Conservation (phyloP, 306 rosid genomes). For the Hylodesmum podocarpum region DNA sequence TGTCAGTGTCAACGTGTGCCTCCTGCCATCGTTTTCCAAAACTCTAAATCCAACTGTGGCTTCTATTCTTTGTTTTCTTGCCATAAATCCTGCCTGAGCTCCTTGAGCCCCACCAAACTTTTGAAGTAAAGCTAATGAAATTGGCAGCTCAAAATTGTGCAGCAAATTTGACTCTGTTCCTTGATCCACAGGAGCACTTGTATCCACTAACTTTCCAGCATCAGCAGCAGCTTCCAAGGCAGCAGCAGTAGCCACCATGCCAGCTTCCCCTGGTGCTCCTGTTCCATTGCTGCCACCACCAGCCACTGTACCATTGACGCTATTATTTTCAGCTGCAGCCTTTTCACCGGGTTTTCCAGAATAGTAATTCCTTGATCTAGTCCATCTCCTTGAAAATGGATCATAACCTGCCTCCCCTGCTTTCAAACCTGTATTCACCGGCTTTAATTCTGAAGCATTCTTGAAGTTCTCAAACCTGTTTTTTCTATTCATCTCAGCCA, state of each 20-base stretch:
- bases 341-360: constrained; percentile 62
- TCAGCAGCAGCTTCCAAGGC: constrained; percentile 84
- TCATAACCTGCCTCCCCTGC: constrained; percentile 94
- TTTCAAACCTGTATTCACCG: constrained; percentile 53
- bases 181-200: constrained; percentile 83
- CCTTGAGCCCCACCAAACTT: constrained; percentile 84
- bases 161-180: constrained; percentile 64
- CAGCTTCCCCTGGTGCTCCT: constrained; percentile 42
- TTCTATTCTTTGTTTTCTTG: constrained; percentile 77
- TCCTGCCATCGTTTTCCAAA: constrained; percentile 80
- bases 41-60: constrained; percentile 72
- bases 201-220: constrained; percentile 87
- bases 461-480: constrained; percentile 88
- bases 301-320: constrained; percentile 30
- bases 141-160: constrained; percentile 86
- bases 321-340: constrained; percentile 42
- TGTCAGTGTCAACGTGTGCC: constrained; percentile 75
- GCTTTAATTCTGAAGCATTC: constrained; percentile 79
- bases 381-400: constrained; percentile 95
- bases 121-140: constrained; percentile 71
- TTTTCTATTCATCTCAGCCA: constrained; percentile 90
- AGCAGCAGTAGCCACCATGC: constrained; percentile 72
- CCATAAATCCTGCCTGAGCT: constrained; percentile 83
- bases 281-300: constrained; percentile 40
- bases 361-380: constrained; percentile 85